Evolutionary conservation across 192 early-diverging fungal genomes (phyloP), one percentile per base, ranked within the genome.

Genomic region (Coemansia reversa): DNA sequence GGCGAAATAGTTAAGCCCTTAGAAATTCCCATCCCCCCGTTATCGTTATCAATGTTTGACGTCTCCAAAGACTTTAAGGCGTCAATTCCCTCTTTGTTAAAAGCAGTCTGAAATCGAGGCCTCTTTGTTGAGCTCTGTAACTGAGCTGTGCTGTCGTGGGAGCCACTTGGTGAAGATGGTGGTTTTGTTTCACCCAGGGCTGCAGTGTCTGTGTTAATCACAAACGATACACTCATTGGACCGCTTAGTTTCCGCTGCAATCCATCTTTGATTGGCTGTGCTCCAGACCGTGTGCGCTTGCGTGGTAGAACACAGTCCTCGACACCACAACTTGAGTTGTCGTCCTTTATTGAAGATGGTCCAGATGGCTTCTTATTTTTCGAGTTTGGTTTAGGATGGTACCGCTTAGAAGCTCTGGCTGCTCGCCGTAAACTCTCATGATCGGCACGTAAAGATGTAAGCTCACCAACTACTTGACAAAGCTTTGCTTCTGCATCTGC

Each of bases 151-250:
- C 20, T 20, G 56, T 18, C 4, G 0, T 58, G n/a, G 33, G n/a
- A n/a, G 19, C 55, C 33, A 35, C 7, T 22, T 35, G 30, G 30
- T 32, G 55, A 39, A 20, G 12, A 29, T 29, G 55, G 16, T n/a
- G 33, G 14, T 29, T 28, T n/a, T 28, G 33, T 5, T 7, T 35
- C 29, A 5, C 11, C 19, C 14, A 9, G 29, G 18, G 18, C 18
- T 5, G 56, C 49, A 22, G 58, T 11, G 7, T 69, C 66, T n/a
- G 57, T 12, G 51, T 78, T 78, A 54, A 78, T 66, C 22, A 78
- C 58, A 69, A 78, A 78, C 22, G 62, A 58, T 25, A 78, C 51
- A 19, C 75, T 72, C 75, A 72, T 78, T 16, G 75, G 69, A 0
- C 66, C 66, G 12, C 57, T 48, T 39, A 35, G 55, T 4, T 24